A percentile compares a stretch with the other conserved stretches of the same genome.
These are phyloP conservation scores for Gremmenia infestans DNA, from an alignment of 2,329 filamentous ascomycete species.

Conservation along the genomic window DNA sequence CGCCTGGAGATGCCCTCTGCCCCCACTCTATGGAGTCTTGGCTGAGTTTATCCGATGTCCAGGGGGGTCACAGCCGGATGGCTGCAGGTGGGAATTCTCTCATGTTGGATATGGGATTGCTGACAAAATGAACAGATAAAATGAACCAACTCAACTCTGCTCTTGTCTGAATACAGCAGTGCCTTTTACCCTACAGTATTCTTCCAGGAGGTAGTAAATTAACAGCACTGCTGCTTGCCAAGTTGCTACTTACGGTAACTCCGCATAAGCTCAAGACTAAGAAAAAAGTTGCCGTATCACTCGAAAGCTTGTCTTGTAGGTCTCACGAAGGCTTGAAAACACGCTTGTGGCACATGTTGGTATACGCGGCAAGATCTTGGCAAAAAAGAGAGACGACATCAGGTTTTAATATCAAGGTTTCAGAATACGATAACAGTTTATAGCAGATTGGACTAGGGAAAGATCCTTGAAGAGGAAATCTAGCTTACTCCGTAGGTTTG, in stretches of 20 bases:
- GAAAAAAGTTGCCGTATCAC: constrained; percentile 4
- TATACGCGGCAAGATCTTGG: background rate
- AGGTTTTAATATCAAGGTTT: background rate
- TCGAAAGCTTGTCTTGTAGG: constrained; percentile 6
- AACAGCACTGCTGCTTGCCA: background rate
- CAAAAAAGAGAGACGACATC: background rate
- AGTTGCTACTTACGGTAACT: background rate
- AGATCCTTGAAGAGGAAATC: background rate
- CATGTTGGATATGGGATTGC: background rate
- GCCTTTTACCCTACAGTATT: background rate
- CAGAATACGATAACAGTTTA: background rate
- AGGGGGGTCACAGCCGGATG: background rate
- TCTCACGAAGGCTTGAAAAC: background rate
- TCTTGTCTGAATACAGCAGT: background rate
- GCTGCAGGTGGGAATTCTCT: background rate
- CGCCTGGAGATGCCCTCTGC: background rate
- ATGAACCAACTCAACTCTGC: background rate
- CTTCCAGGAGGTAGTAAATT: background rate
- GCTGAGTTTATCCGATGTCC: background rate
- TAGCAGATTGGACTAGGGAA: background rate
- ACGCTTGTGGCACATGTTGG: constrained; percentile 1
- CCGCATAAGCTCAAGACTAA: background rate
- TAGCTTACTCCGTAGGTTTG: background rate
- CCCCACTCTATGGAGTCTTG: background rate
- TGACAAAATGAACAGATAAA: background rate